Evolutionary conservation across 306 rosid genomes (phyloP), one percentile per base, ranked within the genome.

Genomic region (Vigna mungo): DNA sequence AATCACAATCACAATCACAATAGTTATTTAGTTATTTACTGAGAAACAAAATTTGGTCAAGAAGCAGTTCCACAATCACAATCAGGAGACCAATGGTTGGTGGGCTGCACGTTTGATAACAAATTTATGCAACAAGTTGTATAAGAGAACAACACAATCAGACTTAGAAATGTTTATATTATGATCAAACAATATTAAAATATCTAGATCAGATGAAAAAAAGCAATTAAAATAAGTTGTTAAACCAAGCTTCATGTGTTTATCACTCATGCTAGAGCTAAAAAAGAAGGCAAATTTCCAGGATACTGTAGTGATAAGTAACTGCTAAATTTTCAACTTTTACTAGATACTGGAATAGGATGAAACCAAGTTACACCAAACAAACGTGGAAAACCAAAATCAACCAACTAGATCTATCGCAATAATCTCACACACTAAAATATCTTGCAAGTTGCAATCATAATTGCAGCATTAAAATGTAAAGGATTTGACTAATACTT

Each of bases 371-470:
- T 41, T 9, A 41, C 13, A 41, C 41, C 7, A 36, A 21, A 62
- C 14, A 56, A 8, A 44, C 15, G 56, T 52, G 53, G 76, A 56
- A 59, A 68, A 16, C 14, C 18, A 75, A 85, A 70, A 39, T 12
- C 68, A 70, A 47, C 51, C 79, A 74, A 70, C 25, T 74, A 77
- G 43, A 44, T 64, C 34, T 71, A 53, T 52, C 30, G 37, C 64
- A 63, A 37, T 32, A 37, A 56, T 62, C 2, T 13, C 74, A 23
- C 18, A 48, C 59, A 13, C 64, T 8, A 10, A 34, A 48, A 30
- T 53, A 68, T 37, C 18, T 47, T 27, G 59, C 62, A 47, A 68
- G 21, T 17, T 23, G 71, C 58, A 64, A 51, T 34, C 39, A 44
- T 6, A 18, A 20, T 68, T 62, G 39, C 74, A 39, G 49, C 15